Evolutionary conservation across 495 filamentous ascomycete genomes (phyloP).

Genomic region (Annulohypoxylon moriforme): DNA sequence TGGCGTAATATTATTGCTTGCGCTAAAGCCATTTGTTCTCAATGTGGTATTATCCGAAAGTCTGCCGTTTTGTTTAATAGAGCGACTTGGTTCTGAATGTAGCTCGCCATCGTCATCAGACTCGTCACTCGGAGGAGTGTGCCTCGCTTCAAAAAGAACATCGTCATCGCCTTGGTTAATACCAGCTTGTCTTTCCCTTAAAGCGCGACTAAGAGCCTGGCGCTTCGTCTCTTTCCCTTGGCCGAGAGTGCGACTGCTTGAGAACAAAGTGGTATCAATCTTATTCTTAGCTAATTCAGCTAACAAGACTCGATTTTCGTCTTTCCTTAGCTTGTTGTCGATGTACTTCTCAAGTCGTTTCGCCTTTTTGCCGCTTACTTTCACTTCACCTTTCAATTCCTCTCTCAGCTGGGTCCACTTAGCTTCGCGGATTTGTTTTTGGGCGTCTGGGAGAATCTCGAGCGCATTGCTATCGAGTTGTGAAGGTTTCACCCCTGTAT

Average conservation of each 20-base stretch:
- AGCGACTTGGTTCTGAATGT: slow-evolving; percentile 6
- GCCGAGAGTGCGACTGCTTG: slow-evolving; percentile 81
- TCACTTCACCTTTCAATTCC: slow-evolving; percentile 75
- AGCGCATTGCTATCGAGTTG: slow-evolving; percentile 73
- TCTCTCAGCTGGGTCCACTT: slow-evolving; percentile 67
- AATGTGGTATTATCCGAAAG: background rate
- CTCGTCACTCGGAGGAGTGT: slow-evolving; percentile 43
- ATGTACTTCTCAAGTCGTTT: slow-evolving; percentile 98
- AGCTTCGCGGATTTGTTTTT: slow-evolving; percentile 74
- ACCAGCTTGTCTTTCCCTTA: slow-evolving; percentile 69
- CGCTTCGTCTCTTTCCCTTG: slow-evolving; percentile 71
- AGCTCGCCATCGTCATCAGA: slow-evolving; percentile 49
- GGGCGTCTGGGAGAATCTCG: slow-evolving; percentile 72
- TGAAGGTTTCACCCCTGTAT: slow-evolving; percentile 37
- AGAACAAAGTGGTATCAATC: slow-evolving; percentile 82
- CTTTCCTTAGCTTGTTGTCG: slow-evolving; percentile 93
- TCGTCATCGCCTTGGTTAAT: slow-evolving; percentile 56
- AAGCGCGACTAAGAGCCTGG: slow-evolving; percentile 68
- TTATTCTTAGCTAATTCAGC: slow-evolving; percentile 81
- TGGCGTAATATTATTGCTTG: background rate
- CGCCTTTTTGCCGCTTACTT: slow-evolving; percentile 89
- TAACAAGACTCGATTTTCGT: slow-evolving; percentile 87
- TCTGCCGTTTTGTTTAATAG: background rate
- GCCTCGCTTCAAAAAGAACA: slow-evolving; percentile 50
- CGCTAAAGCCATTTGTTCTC: background rate